Percentiles rank a stretch among this genome's conserved stretches.
These are phyloP conservation scores for Forsythia viridissima DNA, from an alignment of 257 asterid species.

Conservation along the genomic window DNA sequence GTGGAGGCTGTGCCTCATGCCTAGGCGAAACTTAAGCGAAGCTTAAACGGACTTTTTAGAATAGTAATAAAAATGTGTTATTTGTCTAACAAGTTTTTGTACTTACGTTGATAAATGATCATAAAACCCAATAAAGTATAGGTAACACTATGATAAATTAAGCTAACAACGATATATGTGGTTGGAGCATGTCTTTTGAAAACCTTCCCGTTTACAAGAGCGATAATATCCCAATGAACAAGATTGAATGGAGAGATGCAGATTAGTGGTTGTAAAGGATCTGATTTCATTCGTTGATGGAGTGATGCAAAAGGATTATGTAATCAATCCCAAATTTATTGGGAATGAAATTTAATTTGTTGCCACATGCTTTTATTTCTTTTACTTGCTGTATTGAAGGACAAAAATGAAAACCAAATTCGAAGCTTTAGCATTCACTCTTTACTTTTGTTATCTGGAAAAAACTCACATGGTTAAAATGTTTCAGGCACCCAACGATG, in stretches of 20 bases:
- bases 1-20: too few species aligned
- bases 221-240: neutral
- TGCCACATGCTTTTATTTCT: neutral
- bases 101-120: neutral
- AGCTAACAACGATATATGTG: neutral
- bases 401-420: neutral
- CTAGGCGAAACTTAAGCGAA: too few species aligned
- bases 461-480: constrained; percentile 3
- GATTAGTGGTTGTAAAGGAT: neutral
- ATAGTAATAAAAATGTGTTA: neutral
- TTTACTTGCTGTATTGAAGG: neutral
- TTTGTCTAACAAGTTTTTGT: neutral
- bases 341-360: neutral
- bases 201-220: neutral
- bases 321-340: neutral
- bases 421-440: neutral
- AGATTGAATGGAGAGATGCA: neutral
- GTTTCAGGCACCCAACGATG: constrained; percentile 21
- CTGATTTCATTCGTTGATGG: neutral
- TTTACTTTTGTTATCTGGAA: neutral
- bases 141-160: too few species aligned
- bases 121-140: neutral
- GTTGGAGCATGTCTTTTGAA: neutral
- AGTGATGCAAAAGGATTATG: neutral
- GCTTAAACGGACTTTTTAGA: too few species aligned